phyloP scores from a whole-genome alignment of 805 yeast species.

The Pichia deserticola region DNA sequence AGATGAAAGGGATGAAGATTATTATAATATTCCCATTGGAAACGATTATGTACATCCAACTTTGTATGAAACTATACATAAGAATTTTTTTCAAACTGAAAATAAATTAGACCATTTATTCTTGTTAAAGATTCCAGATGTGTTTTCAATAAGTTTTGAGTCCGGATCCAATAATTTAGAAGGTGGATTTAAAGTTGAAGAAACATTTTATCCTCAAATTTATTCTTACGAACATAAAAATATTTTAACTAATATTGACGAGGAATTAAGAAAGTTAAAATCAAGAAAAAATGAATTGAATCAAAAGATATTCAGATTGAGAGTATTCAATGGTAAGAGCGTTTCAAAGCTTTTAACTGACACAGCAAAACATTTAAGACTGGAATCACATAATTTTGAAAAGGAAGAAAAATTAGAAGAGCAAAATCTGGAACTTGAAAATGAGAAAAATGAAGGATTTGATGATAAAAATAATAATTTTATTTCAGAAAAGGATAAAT shows the following conservation, averaged over 20 bases:
- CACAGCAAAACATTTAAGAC: slow-evolving; percentile 19
- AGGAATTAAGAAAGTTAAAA: slow-evolving; percentile 7
- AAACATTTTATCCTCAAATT: slow-evolving; percentile 33
- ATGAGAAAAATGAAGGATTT: not conserved
- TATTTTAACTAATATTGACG: slow-evolving; percentile 15
- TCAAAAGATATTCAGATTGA: slow-evolving; percentile 17
- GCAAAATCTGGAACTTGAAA: not conserved
- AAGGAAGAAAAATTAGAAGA: not conserved
- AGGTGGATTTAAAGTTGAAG: slow-evolving; percentile 25
- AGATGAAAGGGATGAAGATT: slow-evolving; percentile 4
- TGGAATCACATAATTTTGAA: not conserved
- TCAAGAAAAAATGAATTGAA: not conserved
- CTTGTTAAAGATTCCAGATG: slow-evolving; percentile 25
- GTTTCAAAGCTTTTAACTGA: slow-evolving; percentile 20
- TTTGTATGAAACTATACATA: slow-evolving; percentile 29
- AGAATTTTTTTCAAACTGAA: slow-evolving; percentile 24
- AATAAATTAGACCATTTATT: slow-evolving; percentile 1
- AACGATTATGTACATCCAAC: slow-evolving; percentile 22
- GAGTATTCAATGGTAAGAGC: slow-evolving; percentile 28
- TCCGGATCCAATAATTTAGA: slow-evolving; percentile 23
- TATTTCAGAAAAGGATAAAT: slow-evolving; percentile 8
- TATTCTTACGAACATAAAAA: slow-evolving; percentile 26
- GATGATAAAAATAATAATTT: slow-evolving; percentile 3
- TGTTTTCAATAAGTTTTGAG: slow-evolving; percentile 29
- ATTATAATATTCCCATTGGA: slow-evolving; percentile 29